phyloP scores from a whole-genome alignment of 1,139 yeast species.

The Meyerozyma guilliermondii region DNA sequence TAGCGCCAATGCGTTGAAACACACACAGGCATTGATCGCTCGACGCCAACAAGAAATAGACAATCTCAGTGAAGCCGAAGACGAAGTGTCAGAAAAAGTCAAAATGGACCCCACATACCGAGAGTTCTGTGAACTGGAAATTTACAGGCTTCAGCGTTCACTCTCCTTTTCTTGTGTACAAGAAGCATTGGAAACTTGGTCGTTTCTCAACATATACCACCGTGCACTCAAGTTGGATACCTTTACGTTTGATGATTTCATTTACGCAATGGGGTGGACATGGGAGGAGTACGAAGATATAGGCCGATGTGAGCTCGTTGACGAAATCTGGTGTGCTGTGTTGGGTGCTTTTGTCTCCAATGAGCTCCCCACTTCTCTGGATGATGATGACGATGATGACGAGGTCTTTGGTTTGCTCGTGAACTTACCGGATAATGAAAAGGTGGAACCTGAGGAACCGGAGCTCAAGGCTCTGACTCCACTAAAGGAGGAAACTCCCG shows the following conservation, averaged over 20 bases:
- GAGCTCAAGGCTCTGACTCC: slow-evolving; percentile 3
- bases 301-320: slow-evolving; percentile 52
- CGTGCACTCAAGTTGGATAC: slow-evolving; percentile 61
- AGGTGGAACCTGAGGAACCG: slow-evolving; percentile 5
- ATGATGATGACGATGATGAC: slow-evolving; percentile 24
- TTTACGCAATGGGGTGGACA: slow-evolving; percentile 59
- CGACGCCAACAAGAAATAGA: background rate
- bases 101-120: slow-evolving; percentile 11
- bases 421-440: slow-evolving; percentile 31
- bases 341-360: slow-evolving; percentile 42
- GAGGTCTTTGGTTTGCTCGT: slow-evolving; percentile 31
- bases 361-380: slow-evolving; percentile 21
- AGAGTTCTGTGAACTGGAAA: slow-evolving; percentile 4
- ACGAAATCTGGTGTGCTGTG: slow-evolving; percentile 70
- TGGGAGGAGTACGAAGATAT: slow-evolving; percentile 35
- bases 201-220: slow-evolving; percentile 67
- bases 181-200: slow-evolving; percentile 66
- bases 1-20: slow-evolving; percentile 27
- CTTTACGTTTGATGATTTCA: slow-evolving; percentile 75
- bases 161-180: slow-evolving; percentile 19
- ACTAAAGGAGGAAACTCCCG: slow-evolving; percentile 7
- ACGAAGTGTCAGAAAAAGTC: slow-evolving; percentile 19
- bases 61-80: slow-evolving; percentile 17
- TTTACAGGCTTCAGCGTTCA: slow-evolving; percentile 14
- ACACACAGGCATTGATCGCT: slow-evolving; percentile 7